Conservation (phyloP, 2,329 filamentous ascomycete genomes). For the Fusarium globosum region DNA sequence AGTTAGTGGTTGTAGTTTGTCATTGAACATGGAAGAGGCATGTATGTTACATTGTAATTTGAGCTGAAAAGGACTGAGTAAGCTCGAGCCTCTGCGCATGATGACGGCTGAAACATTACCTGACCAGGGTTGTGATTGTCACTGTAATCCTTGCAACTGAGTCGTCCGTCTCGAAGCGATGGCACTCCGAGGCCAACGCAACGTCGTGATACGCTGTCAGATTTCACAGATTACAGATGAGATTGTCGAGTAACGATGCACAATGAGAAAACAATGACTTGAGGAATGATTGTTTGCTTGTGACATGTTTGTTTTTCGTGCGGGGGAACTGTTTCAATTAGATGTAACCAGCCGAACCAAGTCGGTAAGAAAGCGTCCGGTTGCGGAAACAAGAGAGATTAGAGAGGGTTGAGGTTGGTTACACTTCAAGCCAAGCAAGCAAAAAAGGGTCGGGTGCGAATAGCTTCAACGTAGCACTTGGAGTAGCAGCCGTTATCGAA, state of each 20-base stretch:
- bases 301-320: slow-evolving; percentile 11
- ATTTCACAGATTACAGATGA: slow-evolving; percentile 4
- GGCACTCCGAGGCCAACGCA: not conserved
- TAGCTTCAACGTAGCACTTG: slow-evolving; percentile 30
- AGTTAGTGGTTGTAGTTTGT: not conserved
- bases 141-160: not conserved
- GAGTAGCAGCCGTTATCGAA: slow-evolving; percentile 18
- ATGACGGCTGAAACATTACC: not conserved
- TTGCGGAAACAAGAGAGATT: slow-evolving; percentile 1
- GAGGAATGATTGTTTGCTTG: not conserved
- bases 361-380: not conserved
- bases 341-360: slow-evolving; percentile 23
- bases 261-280: not conserved
- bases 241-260: slow-evolving; percentile 16
- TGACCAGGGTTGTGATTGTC: not conserved
- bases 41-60: not conserved
- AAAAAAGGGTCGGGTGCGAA: slow-evolving; percentile 4
- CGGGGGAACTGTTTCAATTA: slow-evolving; percentile 12
- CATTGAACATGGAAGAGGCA: not conserved
- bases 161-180: not conserved
- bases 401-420: slow-evolving; percentile 7
- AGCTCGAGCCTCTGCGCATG: not conserved
- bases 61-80: not conserved
- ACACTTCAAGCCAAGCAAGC: slow-evolving; percentile 3
- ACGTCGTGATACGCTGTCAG: slow-evolving; percentile 22